Conservation (phyloP, 2,329 filamentous ascomycete species). For the Stenocarpella maydis region DNA sequence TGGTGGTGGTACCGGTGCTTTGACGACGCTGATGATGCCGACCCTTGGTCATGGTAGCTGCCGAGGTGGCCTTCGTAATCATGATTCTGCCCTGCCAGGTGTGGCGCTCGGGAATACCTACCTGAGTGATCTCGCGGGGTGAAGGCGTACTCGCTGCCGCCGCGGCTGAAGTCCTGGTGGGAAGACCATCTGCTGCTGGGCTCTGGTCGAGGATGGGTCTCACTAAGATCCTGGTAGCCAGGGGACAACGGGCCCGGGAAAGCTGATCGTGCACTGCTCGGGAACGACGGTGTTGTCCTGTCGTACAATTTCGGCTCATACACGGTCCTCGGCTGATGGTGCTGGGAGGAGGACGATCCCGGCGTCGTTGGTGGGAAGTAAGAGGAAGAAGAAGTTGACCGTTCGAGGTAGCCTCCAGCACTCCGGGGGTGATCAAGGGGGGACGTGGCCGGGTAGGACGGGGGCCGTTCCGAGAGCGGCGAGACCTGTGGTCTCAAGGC, state of each 20-base stretch:
- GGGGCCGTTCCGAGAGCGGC: conserved; percentile 55
- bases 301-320: conserved; percentile 56
- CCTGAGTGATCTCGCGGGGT: conserved; percentile 48
- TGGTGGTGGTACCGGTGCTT: conserved; percentile 24
- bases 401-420: conserved; percentile 48
- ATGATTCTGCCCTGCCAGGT: conserved; percentile 47
- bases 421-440: conserved; percentile 56
- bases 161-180: conserved; percentile 50
- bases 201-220: conserved; percentile 45
- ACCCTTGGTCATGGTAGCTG: conserved; percentile 20
- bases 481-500: conserved; percentile 54
- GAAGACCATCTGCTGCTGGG: conserved; percentile 48
- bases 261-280: conserved; percentile 43
- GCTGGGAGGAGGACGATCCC: conserved; percentile 44
- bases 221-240: conserved; percentile 51
- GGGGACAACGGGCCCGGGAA: conserved; percentile 56
- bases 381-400: conserved; percentile 51
- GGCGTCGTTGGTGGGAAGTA: conserved; percentile 55
- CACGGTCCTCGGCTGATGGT: conserved; percentile 52
- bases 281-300: conserved; percentile 47
- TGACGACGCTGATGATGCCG: conserved; percentile 16
- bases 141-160: conserved; percentile 54
- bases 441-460: conserved; percentile 52
- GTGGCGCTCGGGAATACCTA: conserved; percentile 37
- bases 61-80: conserved; percentile 41